Evolutionary conservation across 805 yeast species (phyloP), one percentile per base, ranked within the genome.

Genomic region (Komagataella kurtzmanii): DNA sequence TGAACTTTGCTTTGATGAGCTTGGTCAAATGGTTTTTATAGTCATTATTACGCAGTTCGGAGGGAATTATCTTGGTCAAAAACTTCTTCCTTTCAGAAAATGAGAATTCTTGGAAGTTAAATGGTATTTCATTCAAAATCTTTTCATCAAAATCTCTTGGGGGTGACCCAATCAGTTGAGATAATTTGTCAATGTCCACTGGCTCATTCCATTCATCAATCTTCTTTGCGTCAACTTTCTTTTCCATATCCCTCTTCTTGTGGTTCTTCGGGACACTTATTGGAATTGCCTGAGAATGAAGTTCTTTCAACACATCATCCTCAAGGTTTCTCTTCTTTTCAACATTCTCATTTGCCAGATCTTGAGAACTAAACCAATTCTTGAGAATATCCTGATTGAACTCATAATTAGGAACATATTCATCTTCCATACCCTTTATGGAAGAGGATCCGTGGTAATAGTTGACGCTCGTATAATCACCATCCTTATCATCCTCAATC

Each of bases 401-500:
- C 57, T 81, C 81, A 24, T 85, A 68, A 49, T 83, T 86, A 0
- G 91, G 91, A 14, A 86, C 75, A 58, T 85, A 85, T 59, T 86
- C 93, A 61, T 85, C 91, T 58, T 81, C 84, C 56, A 84, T 68
- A 0, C 88, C 89, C 40, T 53, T 59, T 44, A 60, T 55, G 3
- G 50, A 51, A 46, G 50, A 49, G 8, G 54, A 61, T 7, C 52
- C 47, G 14, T 30, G 40, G 14, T 30, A 30, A 30, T 30, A 30
- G 40, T 30, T 30, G 40, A 30, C 40, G 40, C 40, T 30, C 40
- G 40, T 30, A 8, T 30, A 30, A 5, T 30, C 40, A 14, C 40
- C 40, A 30, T 14, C 40, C 14, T 30, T 30, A 8, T 30, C 40
- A 14, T 30, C 40, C 40, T 10, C 12, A 4, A 30, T 30, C 12